Base-by-base conservation (phyloP, 768 basidiomycete species). In the Leucosporidium scottii region DNA sequence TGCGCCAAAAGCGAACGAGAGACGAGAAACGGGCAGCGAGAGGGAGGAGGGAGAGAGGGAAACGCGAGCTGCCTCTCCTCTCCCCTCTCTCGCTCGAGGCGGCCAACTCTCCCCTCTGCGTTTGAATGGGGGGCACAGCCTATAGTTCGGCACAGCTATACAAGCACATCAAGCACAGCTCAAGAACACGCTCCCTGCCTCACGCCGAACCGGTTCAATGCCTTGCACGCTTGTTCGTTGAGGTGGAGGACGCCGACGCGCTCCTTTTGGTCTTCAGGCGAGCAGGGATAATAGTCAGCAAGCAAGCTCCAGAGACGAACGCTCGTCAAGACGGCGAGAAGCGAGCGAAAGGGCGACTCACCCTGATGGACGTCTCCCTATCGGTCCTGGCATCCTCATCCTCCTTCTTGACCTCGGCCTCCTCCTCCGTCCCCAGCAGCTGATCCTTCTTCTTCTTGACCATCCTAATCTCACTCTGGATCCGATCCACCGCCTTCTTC, bases 401-500 rank as follows among this genome's bases (percentile, higher is more conserved):
- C 36, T 31, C 64, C 66, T 66, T 23, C 70, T 67, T 47, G 23
- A n/a, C 58, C 44, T 56, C 18, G 25, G 63, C 34, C 25, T 21
- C 21, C 28, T 61, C 65, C 44, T 47, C 51, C 59, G 36, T 56
- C 0, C 25, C 59, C 20, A 59, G 17, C 25, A 72, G 27, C 28
- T 27, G 15, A 48, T 66, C 65, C 59, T 63, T 66, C 62, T 63
- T 64, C 60, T 66, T 72, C 75, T 84, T 86, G 69, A 88, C 74
- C 3, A 90, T 83, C 66, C 86, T 79, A 44, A 92, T 86, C 73
- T 98, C 94, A 75, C 89, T 87, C 25, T 94, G 91, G 5, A 87
- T 83, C 76, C 87, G 85, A 77, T 98, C 94, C 50, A 90, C 84
- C 18, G 85, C 80, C 73, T 89, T 87, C 82, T 97, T 98, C 71